Percentiles rank a stretch among this genome's conserved stretches.
These are phyloP conservation scores for Periconia digitata DNA, from an alignment of 2,329 filamentous ascomycete genomes.

Conservation along the genomic window DNA sequence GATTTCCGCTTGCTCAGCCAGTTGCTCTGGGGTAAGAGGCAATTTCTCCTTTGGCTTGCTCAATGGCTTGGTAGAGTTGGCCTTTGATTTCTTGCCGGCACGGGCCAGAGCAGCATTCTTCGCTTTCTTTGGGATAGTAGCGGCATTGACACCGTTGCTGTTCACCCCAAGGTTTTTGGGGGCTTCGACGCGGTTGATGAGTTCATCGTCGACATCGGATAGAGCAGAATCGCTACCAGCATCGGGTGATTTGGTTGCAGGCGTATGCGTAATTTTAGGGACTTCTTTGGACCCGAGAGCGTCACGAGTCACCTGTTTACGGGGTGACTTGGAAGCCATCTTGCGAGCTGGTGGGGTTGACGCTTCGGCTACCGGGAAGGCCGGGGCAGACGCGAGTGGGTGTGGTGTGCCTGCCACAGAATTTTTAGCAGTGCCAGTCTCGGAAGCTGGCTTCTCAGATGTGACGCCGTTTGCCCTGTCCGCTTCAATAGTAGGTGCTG, in stretches of 20 bases:
- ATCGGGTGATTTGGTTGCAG: constrained; percentile 28
- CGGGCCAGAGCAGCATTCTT: constrained; percentile 29
- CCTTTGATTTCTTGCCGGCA: constrained; percentile 33
- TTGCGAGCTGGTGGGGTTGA: constrained; percentile 28
- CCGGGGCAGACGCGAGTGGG: constrained; percentile 31
- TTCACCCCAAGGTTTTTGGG: constrained; percentile 28
- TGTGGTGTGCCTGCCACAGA: constrained; percentile 18
- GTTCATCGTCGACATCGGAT: constrained; percentile 43
- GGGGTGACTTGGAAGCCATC: constrained; percentile 35
- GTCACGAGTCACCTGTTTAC: constrained; percentile 29
- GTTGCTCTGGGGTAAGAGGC: constrained; percentile 27
- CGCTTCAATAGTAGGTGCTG: constrained; percentile 1
- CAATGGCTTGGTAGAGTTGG: constrained; percentile 31
- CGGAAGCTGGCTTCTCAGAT: constrained; percentile 23
- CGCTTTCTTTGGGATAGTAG: constrained; percentile 27
- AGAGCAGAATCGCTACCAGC: constrained; percentile 38
- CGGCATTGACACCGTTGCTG: constrained; percentile 19
- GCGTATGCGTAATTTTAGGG: constrained; percentile 30
- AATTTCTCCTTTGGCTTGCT: constrained; percentile 34
- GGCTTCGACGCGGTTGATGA: constrained; percentile 39
- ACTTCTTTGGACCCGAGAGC: constrained; percentile 18
- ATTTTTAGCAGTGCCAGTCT: constrained; percentile 15
- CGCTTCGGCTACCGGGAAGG: constrained; percentile 25
- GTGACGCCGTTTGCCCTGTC: constrained; percentile 3
- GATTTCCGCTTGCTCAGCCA: constrained; percentile 27